These are phyloP conservation scores for Phyllosticta ampelicida DNA, from an alignment of 2,329 filamentous ascomycete genomes.

Conservation along the genomic window DNA sequence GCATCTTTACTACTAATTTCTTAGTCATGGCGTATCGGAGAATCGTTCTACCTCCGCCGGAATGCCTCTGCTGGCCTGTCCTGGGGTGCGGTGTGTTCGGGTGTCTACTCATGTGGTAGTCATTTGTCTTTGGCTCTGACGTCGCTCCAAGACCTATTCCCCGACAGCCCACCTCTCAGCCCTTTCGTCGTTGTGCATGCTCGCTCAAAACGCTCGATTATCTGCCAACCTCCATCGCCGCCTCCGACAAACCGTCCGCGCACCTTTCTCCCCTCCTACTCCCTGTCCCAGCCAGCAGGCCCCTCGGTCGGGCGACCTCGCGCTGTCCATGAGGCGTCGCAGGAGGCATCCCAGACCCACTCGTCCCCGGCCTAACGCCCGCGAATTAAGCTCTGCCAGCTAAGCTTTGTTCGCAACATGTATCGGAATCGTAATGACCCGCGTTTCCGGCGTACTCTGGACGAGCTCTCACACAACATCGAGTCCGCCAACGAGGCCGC, in stretches of 20 bases:
- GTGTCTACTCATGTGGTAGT: too few species aligned
- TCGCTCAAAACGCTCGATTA: not conserved
- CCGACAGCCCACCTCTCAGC: not conserved
- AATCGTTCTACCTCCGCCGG: not conserved
- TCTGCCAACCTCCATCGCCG: not conserved
- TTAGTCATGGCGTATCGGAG: not conserved
- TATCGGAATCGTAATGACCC: slow-evolving; percentile 58
- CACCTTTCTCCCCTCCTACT: too few species aligned
- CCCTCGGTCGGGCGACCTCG: not conserved
- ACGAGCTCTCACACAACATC: slow-evolving; percentile 82
- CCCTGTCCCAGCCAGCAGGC: not conserved
- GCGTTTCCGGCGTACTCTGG: slow-evolving; percentile 84
- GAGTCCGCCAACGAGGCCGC: slow-evolving; percentile 84
- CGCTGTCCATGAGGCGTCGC: slow-evolving; percentile 4
- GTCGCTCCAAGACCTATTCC: not conserved
- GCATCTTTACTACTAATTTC: too few species aligned
- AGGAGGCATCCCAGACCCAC: slow-evolving; percentile 8
- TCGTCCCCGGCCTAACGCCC: slow-evolving; percentile 9
- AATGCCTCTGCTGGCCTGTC: too few species aligned
- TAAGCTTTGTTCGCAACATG: slow-evolving; percentile 29
- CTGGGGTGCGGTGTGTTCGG: too few species aligned
- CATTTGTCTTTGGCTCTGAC: not conserved
- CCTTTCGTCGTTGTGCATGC: not conserved
- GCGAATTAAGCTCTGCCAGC: not conserved
- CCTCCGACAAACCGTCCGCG: not conserved